phyloP scores from a whole-genome alignment of 495 filamentous ascomycete genomes.

The Poronia punctata region DNA sequence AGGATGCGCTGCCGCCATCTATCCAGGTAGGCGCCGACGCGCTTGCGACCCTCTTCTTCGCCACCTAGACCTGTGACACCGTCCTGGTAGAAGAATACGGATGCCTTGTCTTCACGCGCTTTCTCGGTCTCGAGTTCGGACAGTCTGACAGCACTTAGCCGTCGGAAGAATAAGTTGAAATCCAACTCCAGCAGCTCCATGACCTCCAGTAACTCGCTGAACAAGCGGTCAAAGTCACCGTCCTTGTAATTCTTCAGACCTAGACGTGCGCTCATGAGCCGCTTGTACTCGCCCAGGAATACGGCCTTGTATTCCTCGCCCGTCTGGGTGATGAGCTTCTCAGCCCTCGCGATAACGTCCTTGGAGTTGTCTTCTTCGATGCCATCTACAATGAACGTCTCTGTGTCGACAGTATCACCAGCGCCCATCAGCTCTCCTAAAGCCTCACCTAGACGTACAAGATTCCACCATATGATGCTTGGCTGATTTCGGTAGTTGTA shows the following conservation, averaged over 20 bases:
- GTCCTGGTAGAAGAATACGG: slow-evolving; percentile 64
- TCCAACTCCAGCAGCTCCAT: slow-evolving; percentile 76
- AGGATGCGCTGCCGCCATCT: slow-evolving; percentile 60
- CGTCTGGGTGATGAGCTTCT: slow-evolving; percentile 66
- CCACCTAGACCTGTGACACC: slow-evolving; percentile 48
- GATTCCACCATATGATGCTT: slow-evolving; percentile 97
- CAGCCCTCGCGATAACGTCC: slow-evolving; percentile 68
- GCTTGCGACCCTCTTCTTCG: slow-evolving; percentile 55
- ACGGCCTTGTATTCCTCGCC: slow-evolving; percentile 83
- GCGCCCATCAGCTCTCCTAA: slow-evolving; percentile 82
- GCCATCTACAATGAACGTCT: slow-evolving; percentile 62
- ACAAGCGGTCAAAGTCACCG: slow-evolving; percentile 69
- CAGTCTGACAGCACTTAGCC: slow-evolving; percentile 53
- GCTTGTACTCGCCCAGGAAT: slow-evolving; percentile 81
- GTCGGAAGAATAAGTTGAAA: slow-evolving; percentile 87
- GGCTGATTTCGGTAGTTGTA: slow-evolving; percentile 94
- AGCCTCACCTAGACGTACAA: slow-evolving; percentile 86
- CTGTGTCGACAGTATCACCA: slow-evolving; percentile 58
- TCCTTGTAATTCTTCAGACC: slow-evolving; percentile 61
- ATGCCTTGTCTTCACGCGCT: slow-evolving; percentile 48
- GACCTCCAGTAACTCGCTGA: slow-evolving; percentile 72
- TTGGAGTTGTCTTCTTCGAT: slow-evolving; percentile 58
- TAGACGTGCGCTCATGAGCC: slow-evolving; percentile 67
- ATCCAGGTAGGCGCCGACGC: slow-evolving; percentile 68
- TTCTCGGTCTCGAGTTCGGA: slow-evolving; percentile 54